phyloP scores from a whole-genome alignment of 2,329 filamentous ascomycete genomes.

The Fusarium illudens region DNA sequence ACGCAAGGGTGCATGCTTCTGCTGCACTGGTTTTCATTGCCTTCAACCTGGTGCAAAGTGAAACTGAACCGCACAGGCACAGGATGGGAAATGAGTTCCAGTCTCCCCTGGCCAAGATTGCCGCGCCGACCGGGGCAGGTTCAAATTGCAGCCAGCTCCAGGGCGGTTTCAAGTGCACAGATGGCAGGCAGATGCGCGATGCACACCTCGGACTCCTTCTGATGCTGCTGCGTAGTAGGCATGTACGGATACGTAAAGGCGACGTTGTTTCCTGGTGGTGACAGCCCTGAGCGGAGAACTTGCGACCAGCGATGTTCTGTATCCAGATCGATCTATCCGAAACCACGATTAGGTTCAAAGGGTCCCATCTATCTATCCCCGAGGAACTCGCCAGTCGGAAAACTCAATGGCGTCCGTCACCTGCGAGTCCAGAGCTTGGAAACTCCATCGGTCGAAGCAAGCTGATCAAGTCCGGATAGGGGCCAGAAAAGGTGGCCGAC shows the following conservation, averaged over 20 bases:
- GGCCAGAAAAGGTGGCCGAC: neutral
- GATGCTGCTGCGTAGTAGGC: neutral
- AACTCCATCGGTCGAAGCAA: neutral
- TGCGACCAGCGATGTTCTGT: neutral
- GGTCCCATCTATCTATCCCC: neutral
- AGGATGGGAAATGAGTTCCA: constrained; percentile 2
- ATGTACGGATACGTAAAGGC: neutral
- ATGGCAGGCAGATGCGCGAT: neutral
- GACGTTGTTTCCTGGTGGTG: neutral
- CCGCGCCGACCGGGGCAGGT: neutral
- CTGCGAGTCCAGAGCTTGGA: neutral
- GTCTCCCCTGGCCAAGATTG: neutral
- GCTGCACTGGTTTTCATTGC: neutral
- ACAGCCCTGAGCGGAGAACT: neutral
- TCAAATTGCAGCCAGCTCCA: constrained; percentile 1
- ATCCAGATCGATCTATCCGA: neutral
- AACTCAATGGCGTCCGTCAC: neutral
- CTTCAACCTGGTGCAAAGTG: neutral
- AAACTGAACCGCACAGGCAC: constrained; percentile 10
- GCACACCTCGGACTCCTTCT: neutral
- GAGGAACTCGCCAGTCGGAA: neutral
- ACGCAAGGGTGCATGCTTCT: neutral
- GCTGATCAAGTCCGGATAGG: neutral
- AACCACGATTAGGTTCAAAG: constrained; percentile 5
- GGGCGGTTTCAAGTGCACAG: constrained; percentile 5